Evolutionary conservation across 2,329 filamentous ascomycete species (phyloP).

Genomic region (Paecilomyces sp.): DNA sequence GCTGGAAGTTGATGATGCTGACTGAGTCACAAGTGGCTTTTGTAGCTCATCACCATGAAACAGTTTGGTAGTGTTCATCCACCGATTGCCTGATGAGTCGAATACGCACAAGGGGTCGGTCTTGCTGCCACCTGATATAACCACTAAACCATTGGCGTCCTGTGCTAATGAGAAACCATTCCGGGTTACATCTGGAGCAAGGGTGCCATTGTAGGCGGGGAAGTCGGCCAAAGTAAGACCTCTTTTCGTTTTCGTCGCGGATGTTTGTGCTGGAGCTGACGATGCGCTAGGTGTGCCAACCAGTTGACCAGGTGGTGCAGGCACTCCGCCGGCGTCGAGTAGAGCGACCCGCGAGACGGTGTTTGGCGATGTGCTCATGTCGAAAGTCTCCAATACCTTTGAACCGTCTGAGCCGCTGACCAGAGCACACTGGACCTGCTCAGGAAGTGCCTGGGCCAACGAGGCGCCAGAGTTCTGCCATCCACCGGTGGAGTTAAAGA

Average conservation of each 20-base stretch:
- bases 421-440: constrained; percentile 56
- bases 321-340: constrained; percentile 50
- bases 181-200: constrained; percentile 60
- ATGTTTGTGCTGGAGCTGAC: constrained; percentile 4
- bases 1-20: constrained; percentile 17
- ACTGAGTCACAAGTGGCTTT: constrained; percentile 24
- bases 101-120: constrained; percentile 69
- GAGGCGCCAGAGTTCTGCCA: constrained; percentile 64
- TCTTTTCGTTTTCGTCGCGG: constrained; percentile 37
- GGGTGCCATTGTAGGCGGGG: constrained; percentile 70
- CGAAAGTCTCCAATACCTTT: constrained; percentile 71
- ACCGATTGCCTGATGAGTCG: constrained; percentile 65
- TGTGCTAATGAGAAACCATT: constrained; percentile 67
- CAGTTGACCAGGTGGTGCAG: constrained; percentile 42
- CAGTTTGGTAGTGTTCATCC: constrained; percentile 64
- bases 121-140: constrained; percentile 68
- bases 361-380: constrained; percentile 69
- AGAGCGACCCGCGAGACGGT: constrained; percentile 64
- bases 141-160: constrained; percentile 57
- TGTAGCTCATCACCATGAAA: constrained; percentile 45
- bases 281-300: constrained; percentile 36
- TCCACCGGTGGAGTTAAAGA: constrained; percentile 56
- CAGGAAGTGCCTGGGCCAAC: constrained; percentile 54
- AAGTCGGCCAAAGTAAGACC: constrained; percentile 57
- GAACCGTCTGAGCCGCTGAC: constrained; percentile 68